A percentile compares a stretch with the other conserved stretches of the same genome.
phyloP scores from a whole-genome alignment of 495 filamentous ascomycete genomes.

The Letharia columbiana region DNA sequence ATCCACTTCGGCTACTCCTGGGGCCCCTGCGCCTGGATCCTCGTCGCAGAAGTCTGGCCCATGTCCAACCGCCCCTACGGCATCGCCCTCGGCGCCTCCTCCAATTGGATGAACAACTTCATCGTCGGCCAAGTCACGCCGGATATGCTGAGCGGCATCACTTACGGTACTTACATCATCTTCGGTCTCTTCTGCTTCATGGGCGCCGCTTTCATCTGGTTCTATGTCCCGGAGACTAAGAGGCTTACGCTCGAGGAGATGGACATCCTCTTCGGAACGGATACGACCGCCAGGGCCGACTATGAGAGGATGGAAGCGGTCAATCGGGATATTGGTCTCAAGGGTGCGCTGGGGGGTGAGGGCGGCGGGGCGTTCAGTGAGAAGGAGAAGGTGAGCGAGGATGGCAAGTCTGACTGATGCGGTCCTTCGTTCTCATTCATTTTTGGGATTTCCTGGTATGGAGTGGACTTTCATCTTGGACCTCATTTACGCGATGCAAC shows the following conservation, averaged over 20 bases:
- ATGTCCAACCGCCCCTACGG: constrained; percentile 56
- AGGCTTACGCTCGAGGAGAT: constrained; percentile 40
- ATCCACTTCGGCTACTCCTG: constrained; percentile 52
- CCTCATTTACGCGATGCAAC: no score
- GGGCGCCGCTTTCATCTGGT: constrained; percentile 51
- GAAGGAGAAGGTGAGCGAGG: constrained; percentile 10
- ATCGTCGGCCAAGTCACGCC: constrained; percentile 43
- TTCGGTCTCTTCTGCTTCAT: constrained; percentile 41
- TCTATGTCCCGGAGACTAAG: constrained; percentile 47
- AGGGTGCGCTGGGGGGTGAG: constrained; percentile 2
- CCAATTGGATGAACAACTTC: constrained; percentile 47
- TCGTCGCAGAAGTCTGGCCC: constrained; percentile 59
- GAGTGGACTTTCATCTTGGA: no score
- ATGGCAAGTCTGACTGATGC: constrained; percentile 7
- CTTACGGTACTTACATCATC: constrained; percentile 48
- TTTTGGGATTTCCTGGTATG: no score
- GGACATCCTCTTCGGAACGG: constrained; percentile 44
- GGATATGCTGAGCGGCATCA: constrained; percentile 41
- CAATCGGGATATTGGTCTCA: constrained; percentile 53
- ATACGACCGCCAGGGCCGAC: constrained; percentile 44
- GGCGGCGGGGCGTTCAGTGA: not conserved
- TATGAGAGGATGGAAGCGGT: constrained; percentile 56
- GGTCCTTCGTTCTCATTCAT: not conserved
- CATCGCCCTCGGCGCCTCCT: constrained; percentile 53
- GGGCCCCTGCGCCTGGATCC: constrained; percentile 54